A percentile compares a stretch with the other conserved stretches of the same genome.
These are phyloP conservation scores for Nemania sp. DNA, from an alignment of 2,329 filamentous ascomycete species.

Conservation along the genomic window DNA sequence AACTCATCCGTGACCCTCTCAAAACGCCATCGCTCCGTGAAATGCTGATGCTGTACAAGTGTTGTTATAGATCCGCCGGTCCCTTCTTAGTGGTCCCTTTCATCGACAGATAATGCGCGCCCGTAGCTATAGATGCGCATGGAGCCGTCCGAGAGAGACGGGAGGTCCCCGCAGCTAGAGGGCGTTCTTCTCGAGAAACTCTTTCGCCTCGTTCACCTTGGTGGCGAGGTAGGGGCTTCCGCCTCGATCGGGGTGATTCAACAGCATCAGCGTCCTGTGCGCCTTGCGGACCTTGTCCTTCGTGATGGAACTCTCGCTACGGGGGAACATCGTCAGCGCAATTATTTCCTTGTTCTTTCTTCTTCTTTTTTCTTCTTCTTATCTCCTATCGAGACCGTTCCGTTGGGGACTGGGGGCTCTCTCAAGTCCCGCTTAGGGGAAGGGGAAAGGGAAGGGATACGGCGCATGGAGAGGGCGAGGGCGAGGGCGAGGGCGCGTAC, in stretches of 20 bases:
- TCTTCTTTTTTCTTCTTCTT: not conserved
- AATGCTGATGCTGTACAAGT: slow-evolving; percentile 35
- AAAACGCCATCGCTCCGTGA: slow-evolving; percentile 39
- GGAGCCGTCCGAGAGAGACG: not conserved
- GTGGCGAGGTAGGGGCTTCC: slow-evolving; percentile 95
- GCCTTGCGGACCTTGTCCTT: slow-evolving; percentile 96
- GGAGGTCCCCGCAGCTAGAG: slow-evolving; percentile 14
- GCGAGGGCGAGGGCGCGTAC: slow-evolving; percentile 56
- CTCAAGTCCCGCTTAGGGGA: no score
- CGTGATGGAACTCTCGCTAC: slow-evolving; percentile 81
- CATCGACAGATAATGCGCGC: not conserved
- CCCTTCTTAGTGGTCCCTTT: not conserved
- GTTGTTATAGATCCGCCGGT: slow-evolving; percentile 11
- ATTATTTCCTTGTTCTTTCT: not conserved
- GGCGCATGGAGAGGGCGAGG: no score
- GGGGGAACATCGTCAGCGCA: not conserved
- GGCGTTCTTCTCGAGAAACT: slow-evolving; percentile 80
- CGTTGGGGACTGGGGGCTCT: not conserved
- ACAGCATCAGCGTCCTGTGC: slow-evolving; percentile 91
- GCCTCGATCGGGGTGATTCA: slow-evolving; percentile 97
- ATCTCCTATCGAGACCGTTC: not conserved
- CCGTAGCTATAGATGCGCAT: not conserved
- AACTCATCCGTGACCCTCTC: slow-evolving; percentile 28
- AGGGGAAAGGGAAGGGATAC: no score
- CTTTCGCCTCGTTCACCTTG: slow-evolving; percentile 98